These are phyloP conservation scores for Cyclotella sp. DNA, from an alignment of 108 stramenopile species.

Conservation along the genomic window DNA sequence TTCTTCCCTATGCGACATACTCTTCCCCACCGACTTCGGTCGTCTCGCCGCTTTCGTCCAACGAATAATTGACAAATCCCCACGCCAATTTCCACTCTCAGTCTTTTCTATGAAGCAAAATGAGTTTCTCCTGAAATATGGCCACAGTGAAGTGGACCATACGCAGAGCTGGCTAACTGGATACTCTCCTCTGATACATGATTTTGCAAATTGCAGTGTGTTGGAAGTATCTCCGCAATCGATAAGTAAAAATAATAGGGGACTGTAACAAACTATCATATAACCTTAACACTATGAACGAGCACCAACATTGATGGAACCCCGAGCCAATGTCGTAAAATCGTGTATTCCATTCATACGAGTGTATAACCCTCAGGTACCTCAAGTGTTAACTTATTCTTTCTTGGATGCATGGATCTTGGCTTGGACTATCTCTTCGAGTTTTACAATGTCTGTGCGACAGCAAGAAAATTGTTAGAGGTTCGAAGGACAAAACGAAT, in stretches of 20 bases:
- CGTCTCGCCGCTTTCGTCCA: constrained; percentile 50
- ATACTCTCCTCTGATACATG: constrained; percentile 78
- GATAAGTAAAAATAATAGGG: not conserved
- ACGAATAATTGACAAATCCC: constrained; percentile 5
- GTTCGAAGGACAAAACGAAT: too few relatives aligned
- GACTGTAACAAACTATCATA: not conserved
- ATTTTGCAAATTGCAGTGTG: constrained; percentile 86
- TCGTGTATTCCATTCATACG: too few relatives aligned
- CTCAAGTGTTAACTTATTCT: constrained; percentile 5
- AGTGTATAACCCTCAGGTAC: too few relatives aligned
- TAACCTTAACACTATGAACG: not conserved
- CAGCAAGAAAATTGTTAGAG: not conserved
- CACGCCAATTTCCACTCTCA: not conserved
- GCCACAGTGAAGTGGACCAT: constrained; percentile 60
- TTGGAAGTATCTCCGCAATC: constrained; percentile 54
- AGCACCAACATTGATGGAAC: constrained; percentile 1
- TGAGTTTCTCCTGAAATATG: constrained; percentile 70
- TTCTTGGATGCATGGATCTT: constrained; percentile 61
- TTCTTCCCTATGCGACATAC: constrained; percentile 67
- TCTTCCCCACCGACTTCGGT: constrained; percentile 84
- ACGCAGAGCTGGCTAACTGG: constrained; percentile 84
- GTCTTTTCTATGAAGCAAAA: constrained; percentile 67
- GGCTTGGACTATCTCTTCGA: constrained; percentile 89
- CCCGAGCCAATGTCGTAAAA: not conserved
- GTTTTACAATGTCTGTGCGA: constrained; percentile 89